These are phyloP conservation scores for Cladophialophora chaetospira DNA, from an alignment of 2,329 filamentous ascomycete genomes.

Conservation along the genomic window DNA sequence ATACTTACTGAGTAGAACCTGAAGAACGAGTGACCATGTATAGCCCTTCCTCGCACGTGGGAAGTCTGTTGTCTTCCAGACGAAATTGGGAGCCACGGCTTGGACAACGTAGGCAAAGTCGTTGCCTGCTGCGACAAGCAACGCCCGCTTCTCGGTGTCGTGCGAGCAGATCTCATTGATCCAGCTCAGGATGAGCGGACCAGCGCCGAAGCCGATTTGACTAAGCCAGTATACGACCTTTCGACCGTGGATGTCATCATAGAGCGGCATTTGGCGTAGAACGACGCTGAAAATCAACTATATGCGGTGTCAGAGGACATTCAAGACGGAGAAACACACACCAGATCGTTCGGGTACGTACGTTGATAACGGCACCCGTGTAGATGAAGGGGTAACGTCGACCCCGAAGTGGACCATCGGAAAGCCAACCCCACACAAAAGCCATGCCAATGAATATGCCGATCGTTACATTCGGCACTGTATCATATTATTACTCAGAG, in stretches of 20 bases:
- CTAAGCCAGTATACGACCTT: slow-evolving; percentile 45
- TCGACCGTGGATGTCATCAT: slow-evolving; percentile 40
- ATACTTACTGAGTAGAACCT: slow-evolving; percentile 40
- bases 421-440: slow-evolving; percentile 43
- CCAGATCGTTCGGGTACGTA: slow-evolving; percentile 27
- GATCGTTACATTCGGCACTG: slow-evolving; percentile 38
- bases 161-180: slow-evolving; percentile 41
- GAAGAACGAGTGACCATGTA: slow-evolving; percentile 40
- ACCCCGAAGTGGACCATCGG: slow-evolving; percentile 40
- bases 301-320: slow-evolving; percentile 2
- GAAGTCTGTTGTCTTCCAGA: slow-evolving; percentile 47
- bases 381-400: slow-evolving; percentile 46
- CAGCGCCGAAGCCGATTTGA: slow-evolving; percentile 36
- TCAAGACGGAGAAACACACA: neutral
- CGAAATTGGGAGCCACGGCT: slow-evolving; percentile 43
- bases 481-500: neutral
- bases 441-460: slow-evolving; percentile 42
- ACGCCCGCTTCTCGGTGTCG: slow-evolving; percentile 37
- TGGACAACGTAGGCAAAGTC: slow-evolving; percentile 41
- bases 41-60: slow-evolving; percentile 44
- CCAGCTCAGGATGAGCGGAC: slow-evolving; percentile 44
- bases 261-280: slow-evolving; percentile 42
- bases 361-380: slow-evolving; percentile 40
- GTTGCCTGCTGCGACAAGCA: slow-evolving; percentile 38
- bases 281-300: slow-evolving; percentile 40